Percentiles rank a stretch among this genome's conserved stretches.
Evolutionary conservation across 2,329 filamentous ascomycete species (phyloP).

Genomic region (Biscogniauxia mediterranea): DNA sequence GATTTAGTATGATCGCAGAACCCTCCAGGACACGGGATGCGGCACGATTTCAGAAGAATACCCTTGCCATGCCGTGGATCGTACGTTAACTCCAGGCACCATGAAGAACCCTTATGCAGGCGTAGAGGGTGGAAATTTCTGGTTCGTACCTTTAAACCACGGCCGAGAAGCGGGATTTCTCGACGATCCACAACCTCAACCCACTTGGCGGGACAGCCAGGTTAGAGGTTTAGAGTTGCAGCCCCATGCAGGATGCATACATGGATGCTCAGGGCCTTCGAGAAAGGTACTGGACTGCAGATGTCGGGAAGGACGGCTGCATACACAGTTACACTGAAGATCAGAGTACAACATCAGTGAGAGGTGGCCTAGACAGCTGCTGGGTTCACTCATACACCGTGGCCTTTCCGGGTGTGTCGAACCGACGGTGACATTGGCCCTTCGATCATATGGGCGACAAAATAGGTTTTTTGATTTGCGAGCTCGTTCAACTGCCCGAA

Average conservation of each 20-base stretch:
- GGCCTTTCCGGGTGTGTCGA: background rate
- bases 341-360: background rate
- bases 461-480: background rate
- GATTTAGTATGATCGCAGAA: conserved; percentile 14
- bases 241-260: background rate
- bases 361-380: background rate
- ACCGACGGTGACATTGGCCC: background rate
- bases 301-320: background rate
- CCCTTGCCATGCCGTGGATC: conserved; percentile 15
- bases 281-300: background rate
- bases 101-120: background rate
- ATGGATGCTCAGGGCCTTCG: background rate
- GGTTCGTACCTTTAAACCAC: background rate
- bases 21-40: conserved; percentile 10
- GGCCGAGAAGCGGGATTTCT: background rate
- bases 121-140: background rate
- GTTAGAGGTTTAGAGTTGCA: background rate
- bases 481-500: background rate
- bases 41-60: conserved; percentile 13
- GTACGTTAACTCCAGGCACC: conserved; percentile 5
- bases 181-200: background rate
- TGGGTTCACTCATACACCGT: background rate
- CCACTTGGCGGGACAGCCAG: conserved; percentile 1
- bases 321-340: background rate
- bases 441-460: background rate